phyloP scores from a whole-genome alignment of 495 filamentous ascomycete species.

The Staphylotrichum longicolle region DNA sequence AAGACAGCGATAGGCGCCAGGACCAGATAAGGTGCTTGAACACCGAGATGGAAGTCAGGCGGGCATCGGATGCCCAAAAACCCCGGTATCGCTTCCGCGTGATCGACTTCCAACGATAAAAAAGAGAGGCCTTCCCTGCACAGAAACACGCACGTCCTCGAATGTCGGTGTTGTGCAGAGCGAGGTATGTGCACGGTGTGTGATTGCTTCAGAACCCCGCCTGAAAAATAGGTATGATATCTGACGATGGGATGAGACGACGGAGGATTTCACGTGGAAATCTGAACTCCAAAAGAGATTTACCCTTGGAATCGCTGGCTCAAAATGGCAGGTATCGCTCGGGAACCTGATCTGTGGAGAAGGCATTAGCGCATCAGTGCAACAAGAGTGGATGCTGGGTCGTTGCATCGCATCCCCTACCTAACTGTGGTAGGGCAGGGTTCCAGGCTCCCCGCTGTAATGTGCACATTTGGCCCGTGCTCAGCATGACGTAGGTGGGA shows the following conservation, averaged over 20 bases:
- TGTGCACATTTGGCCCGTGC: neutral
- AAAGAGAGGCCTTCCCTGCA: neutral
- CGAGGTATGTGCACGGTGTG: too few species aligned
- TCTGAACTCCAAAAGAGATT: neutral
- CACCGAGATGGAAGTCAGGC: neutral
- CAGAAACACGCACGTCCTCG: neutral
- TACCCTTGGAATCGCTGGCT: neutral
- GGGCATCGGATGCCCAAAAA: neutral
- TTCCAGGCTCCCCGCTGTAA: too few species aligned
- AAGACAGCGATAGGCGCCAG: neutral
- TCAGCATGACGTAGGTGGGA: neutral
- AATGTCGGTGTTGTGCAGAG: neutral
- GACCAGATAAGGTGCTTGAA: too few species aligned
- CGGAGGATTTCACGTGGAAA: neutral
- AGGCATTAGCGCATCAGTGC: too few species aligned
- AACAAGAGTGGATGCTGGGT: too few species aligned
- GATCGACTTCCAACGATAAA: neutral
- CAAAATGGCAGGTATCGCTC: conserved; percentile 9
- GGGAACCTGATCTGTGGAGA: conserved; percentile 8
- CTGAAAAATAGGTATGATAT: neutral
- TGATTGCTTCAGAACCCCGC: too few species aligned
- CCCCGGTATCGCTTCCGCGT: neutral
- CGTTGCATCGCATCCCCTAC: too few species aligned
- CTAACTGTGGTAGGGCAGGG: too few species aligned
- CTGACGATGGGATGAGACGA: neutral